phyloP scores from a whole-genome alignment of 495 filamentous ascomycete species.

The Aspergillus diversus region DNA sequence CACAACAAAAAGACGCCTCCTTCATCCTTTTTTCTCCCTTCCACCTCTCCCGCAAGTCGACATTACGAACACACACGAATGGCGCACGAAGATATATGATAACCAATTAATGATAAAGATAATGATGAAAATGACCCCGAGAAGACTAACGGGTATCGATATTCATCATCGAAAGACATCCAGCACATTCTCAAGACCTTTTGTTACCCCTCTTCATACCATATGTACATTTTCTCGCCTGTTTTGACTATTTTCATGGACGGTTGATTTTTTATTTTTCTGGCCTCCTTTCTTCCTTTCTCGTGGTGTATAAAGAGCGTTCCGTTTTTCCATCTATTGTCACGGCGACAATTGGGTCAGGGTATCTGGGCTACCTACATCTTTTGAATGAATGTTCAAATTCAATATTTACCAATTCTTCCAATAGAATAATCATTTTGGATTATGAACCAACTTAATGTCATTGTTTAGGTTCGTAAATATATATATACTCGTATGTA shows the following conservation, averaged over 20 bases:
- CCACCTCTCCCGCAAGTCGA: slow-evolving; percentile 7
- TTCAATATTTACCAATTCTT: background rate
- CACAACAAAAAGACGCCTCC: background rate
- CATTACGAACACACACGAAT: slow-evolving; percentile 16
- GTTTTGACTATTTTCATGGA: background rate
- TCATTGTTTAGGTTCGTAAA: no score
- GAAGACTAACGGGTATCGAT: slow-evolving; percentile 1
- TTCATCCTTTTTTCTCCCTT: background rate
- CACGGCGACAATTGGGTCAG: background rate
- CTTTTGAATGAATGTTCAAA: background rate
- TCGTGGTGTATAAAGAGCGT: slow-evolving; percentile 6
- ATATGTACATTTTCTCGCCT: background rate
- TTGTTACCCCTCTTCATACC: background rate
- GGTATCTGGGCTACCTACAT: background rate
- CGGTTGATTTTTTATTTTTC: background rate
- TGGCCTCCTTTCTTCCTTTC: background rate
- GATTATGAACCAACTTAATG: no score
- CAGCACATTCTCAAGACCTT: background rate
- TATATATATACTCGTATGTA: no score
- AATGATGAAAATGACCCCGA: slow-evolving; percentile 9
- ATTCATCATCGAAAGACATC: slow-evolving; percentile 4
- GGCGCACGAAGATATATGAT: slow-evolving; percentile 19
- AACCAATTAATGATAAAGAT: slow-evolving; percentile 17
- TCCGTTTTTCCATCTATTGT: background rate
- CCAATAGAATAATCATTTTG: no score